Percentiles rank a stretch among this genome's conserved stretches.
phyloP scores from a whole-genome alignment of 441 rosid genomes.

The Sinapis alba region DNA sequence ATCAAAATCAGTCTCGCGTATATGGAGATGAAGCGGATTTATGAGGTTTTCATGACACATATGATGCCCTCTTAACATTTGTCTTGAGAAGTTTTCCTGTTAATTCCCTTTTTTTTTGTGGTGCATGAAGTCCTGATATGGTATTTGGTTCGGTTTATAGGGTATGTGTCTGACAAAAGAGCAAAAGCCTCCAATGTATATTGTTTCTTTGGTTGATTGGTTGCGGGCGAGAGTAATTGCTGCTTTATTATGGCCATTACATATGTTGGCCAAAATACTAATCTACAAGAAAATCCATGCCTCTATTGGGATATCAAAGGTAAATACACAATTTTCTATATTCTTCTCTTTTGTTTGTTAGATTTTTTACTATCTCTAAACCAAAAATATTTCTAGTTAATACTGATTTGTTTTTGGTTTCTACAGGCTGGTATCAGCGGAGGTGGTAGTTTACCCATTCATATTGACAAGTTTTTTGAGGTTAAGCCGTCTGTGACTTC shows the following conservation, averaged over 20 bases:
- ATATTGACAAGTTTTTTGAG: conserved; percentile 92
- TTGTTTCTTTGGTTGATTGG: conserved; percentile 61
- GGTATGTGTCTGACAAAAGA: conserved; percentile 71
- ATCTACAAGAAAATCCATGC: conserved; percentile 77
- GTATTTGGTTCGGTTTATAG: conserved; percentile 40
- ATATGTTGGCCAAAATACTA: conserved; percentile 73
- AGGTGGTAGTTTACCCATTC: conserved; percentile 87
- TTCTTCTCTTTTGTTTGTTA: background rate
- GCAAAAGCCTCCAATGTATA: conserved; percentile 58
- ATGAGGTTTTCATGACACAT: conserved; percentile 57
- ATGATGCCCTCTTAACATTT: background rate
- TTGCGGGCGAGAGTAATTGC: conserved; percentile 74
- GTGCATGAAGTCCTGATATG: background rate
- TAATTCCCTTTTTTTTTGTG: background rate
- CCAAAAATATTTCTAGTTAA: conserved; percentile 9
- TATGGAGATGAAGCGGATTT: conserved; percentile 78
- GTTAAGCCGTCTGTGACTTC: conserved; percentile 41
- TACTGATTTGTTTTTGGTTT: conserved; percentile 24
- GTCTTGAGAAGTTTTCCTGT: background rate
- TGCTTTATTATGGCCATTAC: conserved; percentile 78
- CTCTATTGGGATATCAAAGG: conserved; percentile 91
- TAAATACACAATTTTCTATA: conserved; percentile 18
- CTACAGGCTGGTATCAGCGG: conserved; percentile 93
- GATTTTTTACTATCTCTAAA: background rate
- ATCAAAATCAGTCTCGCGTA: conserved; percentile 74